These are phyloP conservation scores for Primulina tabacum DNA, from an alignment of 257 asterid genomes.

Conservation along the genomic window DNA sequence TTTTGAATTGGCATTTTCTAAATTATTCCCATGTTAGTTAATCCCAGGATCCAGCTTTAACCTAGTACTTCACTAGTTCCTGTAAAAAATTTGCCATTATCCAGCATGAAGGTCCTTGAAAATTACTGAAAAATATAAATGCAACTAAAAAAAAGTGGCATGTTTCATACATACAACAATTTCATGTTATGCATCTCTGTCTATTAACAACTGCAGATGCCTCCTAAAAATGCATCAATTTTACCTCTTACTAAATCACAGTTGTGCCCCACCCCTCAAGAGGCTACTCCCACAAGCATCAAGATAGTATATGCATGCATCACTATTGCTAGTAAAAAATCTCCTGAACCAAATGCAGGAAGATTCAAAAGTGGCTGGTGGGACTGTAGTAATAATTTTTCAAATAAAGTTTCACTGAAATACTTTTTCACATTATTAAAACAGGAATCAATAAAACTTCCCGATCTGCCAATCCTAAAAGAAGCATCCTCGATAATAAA, in stretches of 20 bases:
- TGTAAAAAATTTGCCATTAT: background rate
- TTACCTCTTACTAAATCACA: background rate
- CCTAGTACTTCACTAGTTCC: too few species aligned
- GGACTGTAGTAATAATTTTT: background rate
- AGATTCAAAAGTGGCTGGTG: background rate
- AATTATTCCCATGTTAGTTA: background rate
- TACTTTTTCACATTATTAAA: background rate
- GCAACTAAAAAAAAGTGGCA: background rate
- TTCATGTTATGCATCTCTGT: background rate
- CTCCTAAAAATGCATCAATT: background rate
- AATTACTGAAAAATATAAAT: slow-evolving; percentile 10
- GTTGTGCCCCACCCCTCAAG: slow-evolving; percentile 8
- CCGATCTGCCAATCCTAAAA: background rate
- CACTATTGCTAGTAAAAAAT: background rate
- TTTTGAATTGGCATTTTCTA: background rate
- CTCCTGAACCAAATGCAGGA: background rate
- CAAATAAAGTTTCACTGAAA: background rate
- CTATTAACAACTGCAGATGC: background rate
- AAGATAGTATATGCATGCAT: background rate
- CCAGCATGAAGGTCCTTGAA: slow-evolving; percentile 4
- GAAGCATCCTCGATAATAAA: background rate
- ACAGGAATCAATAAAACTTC: background rate
- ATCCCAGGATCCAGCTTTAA: background rate
- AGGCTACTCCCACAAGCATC: slow-evolving; percentile 1
- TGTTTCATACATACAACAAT: background rate